Evolutionary conservation across 768 basidiomycete genomes (phyloP).

Genomic region (Lenzites betulinus): DNA sequence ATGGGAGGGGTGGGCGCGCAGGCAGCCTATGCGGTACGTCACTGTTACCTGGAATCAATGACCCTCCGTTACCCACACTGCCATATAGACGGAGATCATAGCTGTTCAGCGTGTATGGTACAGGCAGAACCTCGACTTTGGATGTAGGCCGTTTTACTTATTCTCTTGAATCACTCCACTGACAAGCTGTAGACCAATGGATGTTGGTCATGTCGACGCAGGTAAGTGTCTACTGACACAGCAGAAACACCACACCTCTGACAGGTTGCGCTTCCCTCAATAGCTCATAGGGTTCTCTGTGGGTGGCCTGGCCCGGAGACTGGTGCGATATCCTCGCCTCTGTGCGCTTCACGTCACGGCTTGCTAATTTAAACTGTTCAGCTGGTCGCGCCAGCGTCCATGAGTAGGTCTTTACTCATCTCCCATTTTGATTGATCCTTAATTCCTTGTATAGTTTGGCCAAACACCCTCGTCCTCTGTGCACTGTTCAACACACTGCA

Average conservation of each 20-base stretch:
- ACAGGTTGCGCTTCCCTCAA: not conserved
- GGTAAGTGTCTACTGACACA: slow-evolving; percentile 6
- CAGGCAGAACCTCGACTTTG: slow-evolving; percentile 60
- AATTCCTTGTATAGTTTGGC: slow-evolving; percentile 57
- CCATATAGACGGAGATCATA: slow-evolving; percentile 58
- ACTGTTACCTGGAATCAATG: not conserved
- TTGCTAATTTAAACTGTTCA: slow-evolving; percentile 10
- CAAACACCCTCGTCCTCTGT: slow-evolving; percentile 67
- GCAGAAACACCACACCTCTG: not conserved
- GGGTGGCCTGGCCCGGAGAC: slow-evolving; percentile 38
- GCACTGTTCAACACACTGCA: slow-evolving; percentile 78
- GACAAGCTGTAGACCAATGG: slow-evolving; percentile 27
- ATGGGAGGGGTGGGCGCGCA: slow-evolving; percentile 65
- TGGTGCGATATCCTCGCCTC: slow-evolving; percentile 21
- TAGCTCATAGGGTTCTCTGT: slow-evolving; percentile 34
- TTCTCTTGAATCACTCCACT: not conserved
- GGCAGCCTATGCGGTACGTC: slow-evolving; percentile 60
- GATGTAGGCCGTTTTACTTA: slow-evolving; percentile 41
- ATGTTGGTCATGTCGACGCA: slow-evolving; percentile 34
- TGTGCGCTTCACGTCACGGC: slow-evolving; percentile 23
- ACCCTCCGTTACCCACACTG: not conserved
- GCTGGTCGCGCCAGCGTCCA: slow-evolving; percentile 29
- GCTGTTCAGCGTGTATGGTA: slow-evolving; percentile 80
- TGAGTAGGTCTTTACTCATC: slow-evolving; percentile 25
- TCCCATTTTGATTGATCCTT: not conserved